phyloP scores from a whole-genome alignment of 495 filamentous ascomycete genomes.

The Tuber melanosporum region DNA sequence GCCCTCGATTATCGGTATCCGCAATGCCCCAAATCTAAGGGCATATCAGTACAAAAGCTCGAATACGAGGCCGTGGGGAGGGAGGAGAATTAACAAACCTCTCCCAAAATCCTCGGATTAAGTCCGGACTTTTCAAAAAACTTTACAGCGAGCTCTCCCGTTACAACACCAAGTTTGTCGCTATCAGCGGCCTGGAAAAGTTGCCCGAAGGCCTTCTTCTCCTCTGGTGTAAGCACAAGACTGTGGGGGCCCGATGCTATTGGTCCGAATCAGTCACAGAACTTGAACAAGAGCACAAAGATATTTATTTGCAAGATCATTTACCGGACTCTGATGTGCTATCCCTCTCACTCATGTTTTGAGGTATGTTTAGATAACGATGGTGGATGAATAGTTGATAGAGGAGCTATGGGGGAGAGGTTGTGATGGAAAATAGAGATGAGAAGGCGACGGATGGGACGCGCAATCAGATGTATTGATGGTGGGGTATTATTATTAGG shows the following conservation, averaged over 20 bases:
- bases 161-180: constrained; percentile 85
- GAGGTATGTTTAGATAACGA: constrained; percentile 2
- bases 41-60: background rate
- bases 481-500: constrained; percentile 28
- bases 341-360: constrained; percentile 37
- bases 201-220: constrained; percentile 87
- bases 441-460: background rate
- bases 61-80: background rate
- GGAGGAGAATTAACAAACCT: constrained; percentile 54
- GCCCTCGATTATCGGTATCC: constrained; percentile 89
- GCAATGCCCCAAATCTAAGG: constrained; percentile 97
- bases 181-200: constrained; percentile 85
- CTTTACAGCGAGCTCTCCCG: constrained; percentile 89
- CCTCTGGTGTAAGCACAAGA: constrained; percentile 81
- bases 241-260: constrained; percentile 45
- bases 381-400: constrained; percentile 13
- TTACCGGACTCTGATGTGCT: constrained; percentile 39
- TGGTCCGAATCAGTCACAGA: constrained; percentile 5
- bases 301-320: constrained; percentile 12
- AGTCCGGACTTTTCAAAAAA: constrained; percentile 97
- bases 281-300: constrained; percentile 1
- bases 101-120: constrained; percentile 73
- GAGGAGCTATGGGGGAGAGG: background rate
- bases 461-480: constrained; percentile 22
- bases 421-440: constrained; percentile 5